Percentiles rank a stretch among this genome's conserved stretches.
Evolutionary conservation across 1,139 yeast genomes (phyloP).

Genomic region (Eremothecium cymbalariae): DNA sequence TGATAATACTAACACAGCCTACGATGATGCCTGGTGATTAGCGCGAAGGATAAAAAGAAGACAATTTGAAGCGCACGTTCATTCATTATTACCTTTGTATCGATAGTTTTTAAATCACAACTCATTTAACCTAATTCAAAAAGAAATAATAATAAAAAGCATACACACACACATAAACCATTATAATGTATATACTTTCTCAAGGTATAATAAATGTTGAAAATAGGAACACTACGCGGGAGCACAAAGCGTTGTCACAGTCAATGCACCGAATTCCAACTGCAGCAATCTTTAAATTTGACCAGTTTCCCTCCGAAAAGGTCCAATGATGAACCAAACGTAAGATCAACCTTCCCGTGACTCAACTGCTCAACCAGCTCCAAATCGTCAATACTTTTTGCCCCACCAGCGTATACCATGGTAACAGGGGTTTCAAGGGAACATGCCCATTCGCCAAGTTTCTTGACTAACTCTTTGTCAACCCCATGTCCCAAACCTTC

Average conservation of each 20-base stretch:
- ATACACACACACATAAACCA: too few species aligned
- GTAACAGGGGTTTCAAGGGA: constrained; percentile 43
- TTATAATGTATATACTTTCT: too few species aligned
- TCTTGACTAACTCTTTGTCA: constrained; percentile 64
- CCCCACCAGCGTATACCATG: constrained; percentile 96
- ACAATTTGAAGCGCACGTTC: too few species aligned
- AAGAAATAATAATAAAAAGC: too few species aligned
- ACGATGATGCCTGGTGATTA: constrained; percentile 31
- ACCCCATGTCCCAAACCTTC: constrained; percentile 94
- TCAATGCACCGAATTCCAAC: constrained; percentile 48
- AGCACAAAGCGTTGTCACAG: background rate
- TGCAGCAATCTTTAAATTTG: constrained; percentile 60
- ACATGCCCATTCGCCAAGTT: constrained; percentile 72
- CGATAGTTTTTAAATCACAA: too few species aligned
- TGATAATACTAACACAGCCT: constrained; percentile 22
- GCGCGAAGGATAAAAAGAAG: too few species aligned
- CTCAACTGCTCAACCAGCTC: constrained; percentile 58
- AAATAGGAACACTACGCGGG: too few species aligned
- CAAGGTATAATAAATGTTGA: too few species aligned
- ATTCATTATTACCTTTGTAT: too few species aligned
- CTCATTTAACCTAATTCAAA: too few species aligned
- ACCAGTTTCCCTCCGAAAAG: constrained; percentile 87
- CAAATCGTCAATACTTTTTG: constrained; percentile 63
- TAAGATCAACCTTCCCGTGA: constrained; percentile 75
- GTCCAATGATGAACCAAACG: constrained; percentile 88